phyloP scores from a whole-genome alignment of 73 alveolate genomes.

The Uronychia setigera region DNA sequence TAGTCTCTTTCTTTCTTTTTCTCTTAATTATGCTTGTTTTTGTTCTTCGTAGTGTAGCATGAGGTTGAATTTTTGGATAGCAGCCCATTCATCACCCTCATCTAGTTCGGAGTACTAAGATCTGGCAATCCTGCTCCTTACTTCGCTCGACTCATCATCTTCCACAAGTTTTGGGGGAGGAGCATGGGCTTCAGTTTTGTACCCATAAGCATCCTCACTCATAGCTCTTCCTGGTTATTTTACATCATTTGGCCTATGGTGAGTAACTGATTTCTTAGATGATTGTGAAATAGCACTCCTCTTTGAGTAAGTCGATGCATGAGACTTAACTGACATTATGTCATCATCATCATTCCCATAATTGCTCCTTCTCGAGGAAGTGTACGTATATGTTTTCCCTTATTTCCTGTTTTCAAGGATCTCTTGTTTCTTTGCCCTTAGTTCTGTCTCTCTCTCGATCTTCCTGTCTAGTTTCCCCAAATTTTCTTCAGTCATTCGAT shows the following conservation, averaged over 20 bases:
- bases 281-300: background rate
- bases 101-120: constrained; percentile 23
- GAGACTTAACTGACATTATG: constrained; percentile 36
- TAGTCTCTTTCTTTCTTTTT: constrained; percentile 56
- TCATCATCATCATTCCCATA: constrained; percentile 37
- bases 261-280: no score
- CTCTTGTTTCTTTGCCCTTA: constrained; percentile 34
- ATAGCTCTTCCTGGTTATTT: background rate
- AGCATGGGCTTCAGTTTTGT: constrained; percentile 4
- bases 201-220: constrained; percentile 51
- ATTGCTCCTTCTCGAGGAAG: constrained; percentile 1
- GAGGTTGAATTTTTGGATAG: constrained; percentile 56
- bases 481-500: constrained; percentile 83
- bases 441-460: constrained; percentile 56
- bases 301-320: constrained; percentile 28
- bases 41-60: constrained; percentile 58
- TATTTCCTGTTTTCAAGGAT: constrained; percentile 39
- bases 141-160: background rate
- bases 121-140: background rate
- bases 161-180: background rate
- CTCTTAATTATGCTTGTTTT: constrained; percentile 54
- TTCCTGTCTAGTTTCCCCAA: constrained; percentile 82
- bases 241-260: no score
- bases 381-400: constrained; percentile 21
- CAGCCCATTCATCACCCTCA: constrained; percentile 77